phyloP scores from a whole-genome alignment of 768 basidiomycete species.

The Pleurotus eryngii region DNA sequence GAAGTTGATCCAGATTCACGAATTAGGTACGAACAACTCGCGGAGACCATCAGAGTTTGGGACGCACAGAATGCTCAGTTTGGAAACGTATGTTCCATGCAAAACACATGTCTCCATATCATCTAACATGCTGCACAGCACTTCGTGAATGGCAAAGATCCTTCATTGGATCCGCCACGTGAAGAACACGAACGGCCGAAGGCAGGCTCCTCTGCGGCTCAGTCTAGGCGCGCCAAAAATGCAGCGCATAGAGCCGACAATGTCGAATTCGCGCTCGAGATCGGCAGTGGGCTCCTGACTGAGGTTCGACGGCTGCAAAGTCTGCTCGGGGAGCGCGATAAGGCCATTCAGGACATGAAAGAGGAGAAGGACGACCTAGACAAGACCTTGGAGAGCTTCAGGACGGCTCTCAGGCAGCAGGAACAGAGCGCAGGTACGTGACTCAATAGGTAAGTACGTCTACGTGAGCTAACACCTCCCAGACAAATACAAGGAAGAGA shows the following conservation, averaged over 20 bases:
- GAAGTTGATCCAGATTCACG: conserved; percentile 66
- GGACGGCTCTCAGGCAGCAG: conserved; percentile 71
- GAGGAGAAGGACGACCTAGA: conserved; percentile 92
- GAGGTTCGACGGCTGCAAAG: conserved; percentile 92
- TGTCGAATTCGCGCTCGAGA: conserved; percentile 97
- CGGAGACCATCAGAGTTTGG: conserved; percentile 73
- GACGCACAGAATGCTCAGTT: conserved; percentile 76
- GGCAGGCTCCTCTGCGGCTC: conserved; percentile 72
- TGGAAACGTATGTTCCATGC: conserved; percentile 35
- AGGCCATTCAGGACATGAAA: conserved; percentile 86
- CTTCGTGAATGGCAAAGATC: conserved; percentile 38
- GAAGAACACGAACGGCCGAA: conserved; percentile 63
- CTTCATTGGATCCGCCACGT: conserved; percentile 54
- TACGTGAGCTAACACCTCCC: conserved; percentile 8
- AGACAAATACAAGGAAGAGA: conserved; percentile 98
- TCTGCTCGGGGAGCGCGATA: conserved; percentile 87
- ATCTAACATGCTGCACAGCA: conserved; percentile 28
- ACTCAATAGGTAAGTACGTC: not conserved
- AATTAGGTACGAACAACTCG: conserved; percentile 73
- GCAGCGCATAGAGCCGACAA: conserved; percentile 88
- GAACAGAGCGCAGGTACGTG: conserved; percentile 75
- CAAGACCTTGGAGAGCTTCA: conserved; percentile 69
- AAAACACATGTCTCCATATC: conserved; percentile 7
- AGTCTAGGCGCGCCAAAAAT: conserved; percentile 87
- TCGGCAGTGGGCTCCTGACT: conserved; percentile 86